These are phyloP conservation scores for Cinchona pubescens DNA, from an alignment of 257 asterid genomes.

Conservation along the genomic window DNA sequence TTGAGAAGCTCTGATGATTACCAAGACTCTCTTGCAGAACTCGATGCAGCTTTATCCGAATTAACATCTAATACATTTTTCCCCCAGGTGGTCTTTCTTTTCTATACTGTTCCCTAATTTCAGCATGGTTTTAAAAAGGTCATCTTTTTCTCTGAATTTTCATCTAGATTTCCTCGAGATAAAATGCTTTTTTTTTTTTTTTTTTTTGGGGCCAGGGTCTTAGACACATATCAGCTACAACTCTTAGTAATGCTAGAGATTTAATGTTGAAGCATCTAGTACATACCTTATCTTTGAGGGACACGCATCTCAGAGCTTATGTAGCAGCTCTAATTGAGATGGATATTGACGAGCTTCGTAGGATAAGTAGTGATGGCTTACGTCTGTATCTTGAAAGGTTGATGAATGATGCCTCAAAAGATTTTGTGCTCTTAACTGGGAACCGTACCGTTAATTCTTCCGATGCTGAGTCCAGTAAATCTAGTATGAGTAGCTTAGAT, in stretches of 20 bases:
- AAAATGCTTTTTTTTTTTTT: neutral
- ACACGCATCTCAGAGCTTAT: constrained; percentile 55
- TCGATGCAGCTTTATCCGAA: constrained; percentile 55
- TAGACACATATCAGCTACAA: constrained; percentile 43
- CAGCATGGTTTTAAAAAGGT: neutral
- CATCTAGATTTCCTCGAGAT: neutral
- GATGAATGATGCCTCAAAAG: constrained; percentile 22
- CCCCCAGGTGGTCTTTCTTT: constrained; percentile 52
- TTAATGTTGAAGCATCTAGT: constrained; percentile 48
- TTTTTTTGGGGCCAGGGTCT: constrained; percentile 53
- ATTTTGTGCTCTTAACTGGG: constrained; percentile 18
- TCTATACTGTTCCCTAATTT: neutral
- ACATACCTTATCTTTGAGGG: constrained; percentile 60
- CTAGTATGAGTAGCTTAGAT: constrained; percentile 20
- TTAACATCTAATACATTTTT: constrained; percentile 41
- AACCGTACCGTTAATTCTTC: constrained; percentile 19
- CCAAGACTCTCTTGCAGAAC: constrained; percentile 49
- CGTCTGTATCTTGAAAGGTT: constrained; percentile 39
- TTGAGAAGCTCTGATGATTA: constrained; percentile 45
- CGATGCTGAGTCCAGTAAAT: constrained; percentile 19
- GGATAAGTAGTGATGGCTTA: constrained; percentile 31
- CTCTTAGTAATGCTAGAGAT: constrained; percentile 44
- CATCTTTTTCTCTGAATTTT: neutral
- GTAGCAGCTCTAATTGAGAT: constrained; percentile 53
- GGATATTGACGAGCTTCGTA: constrained; percentile 41